Evolutionary conservation across 2,329 filamentous ascomycete species (phyloP).

Genomic region (Curvularia sp.): DNA sequence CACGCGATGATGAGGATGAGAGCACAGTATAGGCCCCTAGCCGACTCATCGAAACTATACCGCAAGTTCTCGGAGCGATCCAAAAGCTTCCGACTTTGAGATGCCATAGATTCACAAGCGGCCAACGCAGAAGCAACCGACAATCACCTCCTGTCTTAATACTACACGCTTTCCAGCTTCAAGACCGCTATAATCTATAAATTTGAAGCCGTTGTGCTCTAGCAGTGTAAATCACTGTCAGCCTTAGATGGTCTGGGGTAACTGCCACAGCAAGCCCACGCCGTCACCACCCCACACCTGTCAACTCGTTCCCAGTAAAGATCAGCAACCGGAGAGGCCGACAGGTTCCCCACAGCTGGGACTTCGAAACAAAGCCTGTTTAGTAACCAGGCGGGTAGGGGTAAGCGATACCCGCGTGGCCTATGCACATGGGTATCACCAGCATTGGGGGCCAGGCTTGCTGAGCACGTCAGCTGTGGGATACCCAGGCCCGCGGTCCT

Average conservation of each 20-base stretch:
- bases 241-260: neutral
- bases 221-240: neutral
- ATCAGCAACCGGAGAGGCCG: conserved; percentile 6
- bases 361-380: conserved; percentile 5
- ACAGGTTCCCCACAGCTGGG: neutral
- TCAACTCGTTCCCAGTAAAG: neutral
- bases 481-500: conserved; percentile 12
- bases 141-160: neutral
- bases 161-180: neutral
- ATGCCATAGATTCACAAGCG: neutral
- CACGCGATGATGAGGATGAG: neutral
- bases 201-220: neutral
- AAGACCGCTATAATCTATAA: neutral
- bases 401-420: conserved; percentile 10
- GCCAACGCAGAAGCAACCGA: neutral
- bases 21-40: neutral
- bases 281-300: conserved; percentile 4
- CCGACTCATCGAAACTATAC: neutral
- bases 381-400: conserved; percentile 5
- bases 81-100: neutral
- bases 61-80: neutral
- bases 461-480: conserved; percentile 15
- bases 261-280: neutral
- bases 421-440: conserved; percentile 8
- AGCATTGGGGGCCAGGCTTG: conserved; percentile 1